Percentiles rank a stretch among this genome's conserved stretches.
These are phyloP conservation scores for Ormosia emarginata DNA, from an alignment of 306 rosid genomes.

Conservation along the genomic window DNA sequence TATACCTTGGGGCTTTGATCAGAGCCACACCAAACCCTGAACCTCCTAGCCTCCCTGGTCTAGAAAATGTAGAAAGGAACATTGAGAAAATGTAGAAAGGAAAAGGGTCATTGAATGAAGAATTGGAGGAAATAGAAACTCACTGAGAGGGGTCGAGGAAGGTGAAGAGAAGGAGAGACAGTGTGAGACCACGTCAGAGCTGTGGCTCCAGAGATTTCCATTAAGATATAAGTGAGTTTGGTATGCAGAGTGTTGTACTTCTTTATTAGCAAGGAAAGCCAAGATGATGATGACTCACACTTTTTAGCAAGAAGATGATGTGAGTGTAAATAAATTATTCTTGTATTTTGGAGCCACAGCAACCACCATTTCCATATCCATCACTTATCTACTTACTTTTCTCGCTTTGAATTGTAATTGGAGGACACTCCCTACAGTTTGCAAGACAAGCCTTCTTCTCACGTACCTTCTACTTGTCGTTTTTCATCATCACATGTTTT, in stretches of 20 bases:
- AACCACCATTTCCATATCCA: not conserved
- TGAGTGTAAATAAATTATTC: not conserved
- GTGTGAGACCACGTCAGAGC: slow-evolving; percentile 62
- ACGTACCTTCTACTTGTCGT: too few species aligned
- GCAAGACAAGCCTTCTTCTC: too few species aligned
- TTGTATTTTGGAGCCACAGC: slow-evolving; percentile 51
- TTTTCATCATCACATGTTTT: too few species aligned
- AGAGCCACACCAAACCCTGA: slow-evolving; percentile 52
- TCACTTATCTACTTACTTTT: not conserved
- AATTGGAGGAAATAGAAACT: slow-evolving; percentile 16
- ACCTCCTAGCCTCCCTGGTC: slow-evolving; percentile 37
- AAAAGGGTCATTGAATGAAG: not conserved
- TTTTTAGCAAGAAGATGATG: not conserved
- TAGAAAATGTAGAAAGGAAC: slow-evolving; percentile 10
- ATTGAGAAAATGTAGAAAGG: not conserved
- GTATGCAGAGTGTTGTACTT: not conserved
- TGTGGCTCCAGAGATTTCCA: slow-evolving; percentile 51
- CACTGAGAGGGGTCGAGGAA: slow-evolving; percentile 49
- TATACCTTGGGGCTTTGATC: slow-evolving; percentile 53
- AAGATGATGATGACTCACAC: not conserved
- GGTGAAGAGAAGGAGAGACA: slow-evolving; percentile 47
- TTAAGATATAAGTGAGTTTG: not conserved
- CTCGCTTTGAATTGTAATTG: not conserved
- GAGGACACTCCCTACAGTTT: not conserved
- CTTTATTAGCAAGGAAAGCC: not conserved